A percentile compares a stretch with the other conserved stretches of the same genome.
phyloP scores from a whole-genome alignment of 2,329 filamentous ascomycete genomes.

The Celoporthe dispersa region DNA sequence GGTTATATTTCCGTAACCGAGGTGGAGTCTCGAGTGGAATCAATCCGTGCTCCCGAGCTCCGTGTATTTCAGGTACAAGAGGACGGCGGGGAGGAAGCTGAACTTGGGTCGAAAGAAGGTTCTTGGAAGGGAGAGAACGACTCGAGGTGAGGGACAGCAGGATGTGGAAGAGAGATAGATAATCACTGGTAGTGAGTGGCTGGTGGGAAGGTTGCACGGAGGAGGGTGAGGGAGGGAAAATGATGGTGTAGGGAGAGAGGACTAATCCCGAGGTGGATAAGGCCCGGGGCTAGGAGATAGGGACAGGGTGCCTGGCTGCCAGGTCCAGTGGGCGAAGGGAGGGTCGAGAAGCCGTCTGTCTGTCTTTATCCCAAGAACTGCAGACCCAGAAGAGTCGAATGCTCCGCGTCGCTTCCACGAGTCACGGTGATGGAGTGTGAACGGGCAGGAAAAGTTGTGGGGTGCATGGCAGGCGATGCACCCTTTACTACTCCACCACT shows the following conservation, averaged over 20 bases:
- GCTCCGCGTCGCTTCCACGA: conserved; percentile 1
- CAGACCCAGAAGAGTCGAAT: background rate
- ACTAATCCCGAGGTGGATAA: background rate
- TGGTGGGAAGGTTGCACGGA: background rate
- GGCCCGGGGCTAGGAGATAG: background rate
- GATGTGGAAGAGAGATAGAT: background rate
- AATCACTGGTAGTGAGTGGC: background rate
- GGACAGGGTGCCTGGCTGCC: background rate
- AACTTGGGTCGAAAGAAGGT: background rate
- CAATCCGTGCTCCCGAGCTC: conserved; percentile 19
- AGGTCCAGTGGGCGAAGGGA: background rate
- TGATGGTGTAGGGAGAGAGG: background rate
- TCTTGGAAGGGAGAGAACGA: background rate
- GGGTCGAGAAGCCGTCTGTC: background rate
- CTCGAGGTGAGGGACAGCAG: background rate
- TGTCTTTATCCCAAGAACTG: background rate
- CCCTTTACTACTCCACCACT: background rate
- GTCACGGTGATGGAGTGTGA: background rate
- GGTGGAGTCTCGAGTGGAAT: conserved; percentile 22
- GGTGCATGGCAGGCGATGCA: background rate
- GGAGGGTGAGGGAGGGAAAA: background rate
- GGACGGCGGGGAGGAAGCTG: background rate
- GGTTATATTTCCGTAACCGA: conserved; percentile 14
- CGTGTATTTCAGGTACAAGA: conserved; percentile 4
- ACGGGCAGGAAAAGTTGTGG: background rate